These are phyloP conservation scores for Backusella tuberculispora DNA, from an alignment of 192 early-diverging fungal genomes.

Conservation along the genomic window DNA sequence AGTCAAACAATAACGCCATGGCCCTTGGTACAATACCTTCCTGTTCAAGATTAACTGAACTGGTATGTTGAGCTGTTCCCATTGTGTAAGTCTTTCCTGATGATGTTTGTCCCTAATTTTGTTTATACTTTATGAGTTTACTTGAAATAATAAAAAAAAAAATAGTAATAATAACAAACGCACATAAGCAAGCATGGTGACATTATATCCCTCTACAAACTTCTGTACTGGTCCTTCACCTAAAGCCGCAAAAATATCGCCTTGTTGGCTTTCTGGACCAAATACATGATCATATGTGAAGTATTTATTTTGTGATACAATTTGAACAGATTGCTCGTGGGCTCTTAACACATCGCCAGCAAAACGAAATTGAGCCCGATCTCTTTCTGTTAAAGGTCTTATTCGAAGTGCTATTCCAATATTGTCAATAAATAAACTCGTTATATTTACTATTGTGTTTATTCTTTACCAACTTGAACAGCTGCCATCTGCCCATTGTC, in stretches of 20 bases:
- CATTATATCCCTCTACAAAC: conserved; percentile 75
- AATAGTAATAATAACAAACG: not conserved
- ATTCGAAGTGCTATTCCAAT: conserved; percentile 36
- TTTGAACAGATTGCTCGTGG: conserved; percentile 30
- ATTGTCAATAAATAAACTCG: not conserved
- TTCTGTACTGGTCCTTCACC: conserved; percentile 37
- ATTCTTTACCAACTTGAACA: conserved; percentile 43
- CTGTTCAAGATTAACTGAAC: conserved; percentile 33
- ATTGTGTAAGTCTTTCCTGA: conserved; percentile 97
- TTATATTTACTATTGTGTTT: not conserved
- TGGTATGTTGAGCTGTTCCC: conserved; percentile 69
- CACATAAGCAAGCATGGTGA: conserved; percentile 90
- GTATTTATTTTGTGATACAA: conserved; percentile 35
- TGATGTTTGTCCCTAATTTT: conserved; percentile 76
- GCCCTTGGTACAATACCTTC: conserved; percentile 77
- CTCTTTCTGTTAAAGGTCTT: conserved; percentile 36
- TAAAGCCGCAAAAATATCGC: conserved; percentile 37
- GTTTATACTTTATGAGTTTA: not conserved
- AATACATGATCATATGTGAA: conserved; percentile 46
- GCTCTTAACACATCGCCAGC: conserved; percentile 31
- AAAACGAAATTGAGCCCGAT: conserved; percentile 36
- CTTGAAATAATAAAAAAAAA: not conserved
- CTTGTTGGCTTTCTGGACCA: conserved; percentile 34
- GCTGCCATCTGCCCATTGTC: conserved; percentile 36
- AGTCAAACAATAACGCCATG: conserved; percentile 63